Percentiles rank a stretch among this genome's conserved stretches.
phyloP scores from a whole-genome alignment of 2,329 filamentous ascomycete species.

The Penicillium janthinellum region DNA sequence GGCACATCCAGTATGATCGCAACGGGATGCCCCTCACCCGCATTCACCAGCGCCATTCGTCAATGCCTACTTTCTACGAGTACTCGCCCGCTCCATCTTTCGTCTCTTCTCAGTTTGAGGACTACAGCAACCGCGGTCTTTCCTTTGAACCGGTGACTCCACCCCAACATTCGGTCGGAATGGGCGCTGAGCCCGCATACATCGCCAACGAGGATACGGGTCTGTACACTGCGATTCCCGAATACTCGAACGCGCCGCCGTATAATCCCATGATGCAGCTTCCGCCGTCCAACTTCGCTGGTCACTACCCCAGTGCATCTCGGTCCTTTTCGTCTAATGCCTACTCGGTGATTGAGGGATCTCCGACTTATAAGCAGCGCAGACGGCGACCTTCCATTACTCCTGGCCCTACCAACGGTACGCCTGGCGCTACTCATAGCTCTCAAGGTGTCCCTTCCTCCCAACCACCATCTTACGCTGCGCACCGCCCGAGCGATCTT shows the following conservation, averaged over 20 bases:
- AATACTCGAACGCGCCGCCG: conserved; percentile 71
- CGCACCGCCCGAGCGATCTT: conserved; percentile 84
- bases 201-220: conserved; percentile 98
- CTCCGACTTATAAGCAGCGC: conserved; percentile 97
- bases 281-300: conserved; percentile 78
- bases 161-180: conserved; percentile 81
- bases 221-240: conserved; percentile 91
- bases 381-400: conserved; percentile 91
- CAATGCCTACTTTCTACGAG: conserved; percentile 98
- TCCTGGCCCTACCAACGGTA: conserved; percentile 69
- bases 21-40: conserved; percentile 83
- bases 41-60: conserved; percentile 87
- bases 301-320: conserved; percentile 73
- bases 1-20: conserved; percentile 83
- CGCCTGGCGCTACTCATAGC: conserved; percentile 69
- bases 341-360: conserved; percentile 96
- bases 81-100: conserved; percentile 98
- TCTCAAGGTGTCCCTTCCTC: conserved; percentile 49
- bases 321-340: conserved; percentile 73
- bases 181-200: conserved; percentile 88
- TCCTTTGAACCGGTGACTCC: conserved; percentile 97
- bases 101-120: conserved; percentile 97
- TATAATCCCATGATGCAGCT: conserved; percentile 91
- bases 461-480: conserved; percentile 55
- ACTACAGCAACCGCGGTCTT: conserved; percentile 93